Evolutionary conservation across 805 yeast genomes (phyloP).

Genomic region (Candida pseudoglaebosa): DNA sequence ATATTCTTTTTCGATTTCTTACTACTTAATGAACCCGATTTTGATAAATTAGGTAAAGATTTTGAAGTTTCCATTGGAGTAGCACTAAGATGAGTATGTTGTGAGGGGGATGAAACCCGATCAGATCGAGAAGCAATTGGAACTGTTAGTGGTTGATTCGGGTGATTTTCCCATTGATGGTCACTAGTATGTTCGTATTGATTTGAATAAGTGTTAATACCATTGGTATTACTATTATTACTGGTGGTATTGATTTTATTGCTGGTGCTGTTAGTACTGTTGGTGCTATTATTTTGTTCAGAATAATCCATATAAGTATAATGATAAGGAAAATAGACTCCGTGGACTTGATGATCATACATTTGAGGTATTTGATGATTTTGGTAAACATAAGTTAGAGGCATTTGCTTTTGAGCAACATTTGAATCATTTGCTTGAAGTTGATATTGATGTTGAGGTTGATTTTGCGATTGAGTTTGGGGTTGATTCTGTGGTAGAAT

Average conservation of each 20-base stretch:
- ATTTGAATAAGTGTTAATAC: too few species aligned
- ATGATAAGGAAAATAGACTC: background rate
- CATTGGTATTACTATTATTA: too few species aligned
- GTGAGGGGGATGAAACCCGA: background rate
- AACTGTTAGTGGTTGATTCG: background rate
- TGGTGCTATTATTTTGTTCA: too few species aligned
- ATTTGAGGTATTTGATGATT: background rate
- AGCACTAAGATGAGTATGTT: too few species aligned
- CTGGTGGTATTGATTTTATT: too few species aligned
- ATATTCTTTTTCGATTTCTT: background rate
- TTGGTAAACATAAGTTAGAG: background rate
- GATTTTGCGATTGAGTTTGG: too few species aligned
- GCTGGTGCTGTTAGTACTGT: too few species aligned
- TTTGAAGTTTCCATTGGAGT: too few species aligned
- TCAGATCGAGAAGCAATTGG: background rate
- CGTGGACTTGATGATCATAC: background rate
- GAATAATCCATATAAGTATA: background rate
- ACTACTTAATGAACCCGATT: background rate
- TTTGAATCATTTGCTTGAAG: too few species aligned
- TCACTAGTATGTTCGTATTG: background rate
- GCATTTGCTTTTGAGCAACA: too few species aligned
- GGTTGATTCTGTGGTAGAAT: too few species aligned
- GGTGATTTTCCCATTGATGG: background rate
- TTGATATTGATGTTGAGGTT: too few species aligned
- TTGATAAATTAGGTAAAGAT: background rate